phyloP scores from a whole-genome alignment of 176 grass and related monocot species.

The Musa acuminata region DNA sequence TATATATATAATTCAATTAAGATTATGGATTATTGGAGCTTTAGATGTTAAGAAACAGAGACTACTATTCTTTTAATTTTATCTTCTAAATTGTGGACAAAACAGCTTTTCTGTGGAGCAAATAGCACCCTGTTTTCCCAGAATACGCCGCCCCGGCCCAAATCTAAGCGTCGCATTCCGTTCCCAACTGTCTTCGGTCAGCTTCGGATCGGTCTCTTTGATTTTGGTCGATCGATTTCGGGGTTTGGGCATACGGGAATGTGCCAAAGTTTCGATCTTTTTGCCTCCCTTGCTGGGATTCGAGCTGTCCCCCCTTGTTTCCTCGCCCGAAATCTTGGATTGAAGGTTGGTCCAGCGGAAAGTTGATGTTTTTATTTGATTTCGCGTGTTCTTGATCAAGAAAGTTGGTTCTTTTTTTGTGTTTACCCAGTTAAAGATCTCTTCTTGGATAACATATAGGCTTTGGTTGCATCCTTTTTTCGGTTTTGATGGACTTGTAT shows the following conservation, averaged over 20 bases:
- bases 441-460: not conserved
- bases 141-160: not conserved
- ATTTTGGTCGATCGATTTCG: not conserved
- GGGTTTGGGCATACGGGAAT: not conserved
- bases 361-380: not conserved
- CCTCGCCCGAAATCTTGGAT: not conserved
- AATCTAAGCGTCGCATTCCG: not conserved
- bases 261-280: slow-evolving; percentile 5
- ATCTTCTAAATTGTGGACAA: not conserved
- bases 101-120: not conserved
- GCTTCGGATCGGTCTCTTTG: not conserved
- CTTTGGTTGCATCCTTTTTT: not conserved
- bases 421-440: not conserved
- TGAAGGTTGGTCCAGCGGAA: not conserved
- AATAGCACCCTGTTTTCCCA: slow-evolving; percentile 1
- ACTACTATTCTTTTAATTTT: not conserved
- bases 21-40: too few species aligned
- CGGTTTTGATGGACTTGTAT: not conserved
- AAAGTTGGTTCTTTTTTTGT: not conserved
- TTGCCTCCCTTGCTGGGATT: not conserved
- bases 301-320: not conserved
- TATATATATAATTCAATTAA: too few species aligned
- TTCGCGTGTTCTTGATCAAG: not conserved
- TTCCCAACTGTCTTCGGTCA: not conserved
- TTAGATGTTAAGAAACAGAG: too few species aligned